Conservation (phyloP, 352 stramenopile genomes). For the Elongisporangium senticosum region DNA sequence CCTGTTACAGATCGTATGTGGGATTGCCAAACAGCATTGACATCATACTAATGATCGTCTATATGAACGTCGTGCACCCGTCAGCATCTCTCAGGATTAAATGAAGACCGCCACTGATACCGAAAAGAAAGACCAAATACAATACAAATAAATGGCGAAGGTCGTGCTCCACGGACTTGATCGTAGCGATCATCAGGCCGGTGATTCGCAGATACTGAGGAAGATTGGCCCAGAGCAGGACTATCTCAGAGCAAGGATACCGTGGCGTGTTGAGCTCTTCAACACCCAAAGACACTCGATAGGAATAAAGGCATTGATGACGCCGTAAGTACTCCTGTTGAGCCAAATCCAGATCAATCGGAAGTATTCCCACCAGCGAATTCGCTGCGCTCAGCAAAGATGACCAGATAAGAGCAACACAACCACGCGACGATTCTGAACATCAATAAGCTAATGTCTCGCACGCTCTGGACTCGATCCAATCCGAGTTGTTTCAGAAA, state of each 20-base stretch:
- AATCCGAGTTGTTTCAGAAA: conserved; percentile 44
- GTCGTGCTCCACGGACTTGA: conserved; percentile 63
- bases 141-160: conserved; percentile 62
- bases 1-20: conserved; percentile 34
- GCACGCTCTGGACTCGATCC: conserved; percentile 25
- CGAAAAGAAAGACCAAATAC: conserved; percentile 65
- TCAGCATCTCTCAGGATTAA: conserved; percentile 42
- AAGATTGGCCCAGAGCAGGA: conserved; percentile 63
- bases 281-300: conserved; percentile 29
- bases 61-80: conserved; percentile 52
- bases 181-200: conserved; percentile 67
- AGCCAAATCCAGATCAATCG: conserved; percentile 56
- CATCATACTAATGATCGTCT: conserved; percentile 62
- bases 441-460: conserved; percentile 35
- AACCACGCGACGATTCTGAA: conserved; percentile 39
- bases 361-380: conserved; percentile 45
- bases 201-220: conserved; percentile 68
- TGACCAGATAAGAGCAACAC: conserved; percentile 42
- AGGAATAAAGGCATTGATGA: conserved; percentile 38
- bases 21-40: conserved; percentile 69
- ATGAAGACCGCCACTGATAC: conserved; percentile 68
- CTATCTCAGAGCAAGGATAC: conserved; percentile 43
- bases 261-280: conserved; percentile 28
- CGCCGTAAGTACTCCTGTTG: conserved; percentile 40
- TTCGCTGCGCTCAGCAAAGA: conserved; percentile 44